phyloP scores from a whole-genome alignment of 2,329 filamentous ascomycete genomes.

The Apiospora rasikravindrae region DNA sequence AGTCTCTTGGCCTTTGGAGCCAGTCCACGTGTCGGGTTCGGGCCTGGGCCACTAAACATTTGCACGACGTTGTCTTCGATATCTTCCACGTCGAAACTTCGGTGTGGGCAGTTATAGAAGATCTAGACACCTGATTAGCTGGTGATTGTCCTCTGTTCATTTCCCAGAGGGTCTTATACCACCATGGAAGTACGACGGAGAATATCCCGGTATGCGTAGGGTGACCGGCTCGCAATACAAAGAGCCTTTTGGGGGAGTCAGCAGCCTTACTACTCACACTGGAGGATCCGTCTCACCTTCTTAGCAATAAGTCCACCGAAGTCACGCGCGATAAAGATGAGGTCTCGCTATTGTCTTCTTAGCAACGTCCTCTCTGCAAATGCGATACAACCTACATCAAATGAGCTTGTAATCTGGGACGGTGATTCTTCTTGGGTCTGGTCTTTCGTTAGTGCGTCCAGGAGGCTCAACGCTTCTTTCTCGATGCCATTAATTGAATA shows the following conservation, averaged over 20 bases:
- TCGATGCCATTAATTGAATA: background rate
- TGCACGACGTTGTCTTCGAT: background rate
- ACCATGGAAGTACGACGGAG: background rate
- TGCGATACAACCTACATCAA: background rate
- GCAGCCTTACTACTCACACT: background rate
- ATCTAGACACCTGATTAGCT: background rate
- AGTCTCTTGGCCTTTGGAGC: background rate
- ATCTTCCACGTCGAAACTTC: background rate
- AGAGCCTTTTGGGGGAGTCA: background rate
- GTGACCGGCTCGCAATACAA: background rate
- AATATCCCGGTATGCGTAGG: background rate
- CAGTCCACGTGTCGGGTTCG: background rate
- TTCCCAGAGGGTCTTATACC: background rate
- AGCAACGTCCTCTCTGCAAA: background rate
- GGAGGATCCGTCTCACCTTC: background rate
- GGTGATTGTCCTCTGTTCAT: background rate
- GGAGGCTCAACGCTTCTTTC: background rate
- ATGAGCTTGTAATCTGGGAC: background rate
- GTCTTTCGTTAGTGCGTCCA: background rate
- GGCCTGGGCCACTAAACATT: background rate
- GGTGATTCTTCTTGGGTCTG: background rate
- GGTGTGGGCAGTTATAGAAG: background rate
- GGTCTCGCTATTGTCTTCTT: background rate
- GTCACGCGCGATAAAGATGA: background rate
- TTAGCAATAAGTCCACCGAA: background rate